Evolutionary conservation across 1,284 basidiomycete species (phyloP).

Genomic region (Pisolithus thermaeus): DNA sequence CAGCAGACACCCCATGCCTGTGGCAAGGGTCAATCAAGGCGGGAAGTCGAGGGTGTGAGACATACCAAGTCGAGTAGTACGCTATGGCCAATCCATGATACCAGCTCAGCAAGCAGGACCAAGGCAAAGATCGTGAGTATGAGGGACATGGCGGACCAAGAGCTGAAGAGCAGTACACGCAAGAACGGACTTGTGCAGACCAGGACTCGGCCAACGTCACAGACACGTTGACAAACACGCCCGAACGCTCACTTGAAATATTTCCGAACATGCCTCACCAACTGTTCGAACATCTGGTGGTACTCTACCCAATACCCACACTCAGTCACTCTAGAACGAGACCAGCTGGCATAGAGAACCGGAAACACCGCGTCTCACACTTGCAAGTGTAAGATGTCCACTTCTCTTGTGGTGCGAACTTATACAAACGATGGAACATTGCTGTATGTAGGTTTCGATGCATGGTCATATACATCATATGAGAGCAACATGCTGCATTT

Average conservation of each 20-base stretch:
- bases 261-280: no score
- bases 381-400: no score
- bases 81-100: conserved; percentile 84
- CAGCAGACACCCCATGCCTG: conserved; percentile 71
- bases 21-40: conserved; percentile 1
- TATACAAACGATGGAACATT: conserved; percentile 5
- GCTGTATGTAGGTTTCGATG: conserved; percentile 16
- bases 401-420: no score
- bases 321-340: no score
- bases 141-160: conserved; percentile 52
- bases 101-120: conserved; percentile 74
- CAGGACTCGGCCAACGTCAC: background rate
- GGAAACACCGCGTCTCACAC: no score
- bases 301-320: no score
- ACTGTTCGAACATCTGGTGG: no score
- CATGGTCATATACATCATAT: conserved; percentile 12
- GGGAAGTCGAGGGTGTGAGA: conserved; percentile 13
- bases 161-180: background rate
- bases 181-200: background rate
- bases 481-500: conserved; percentile 17
- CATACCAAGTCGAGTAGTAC: conserved; percentile 75
- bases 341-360: no score
- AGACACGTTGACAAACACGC: no score
- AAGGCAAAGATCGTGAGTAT: conserved; percentile 76
- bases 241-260: background rate